These are phyloP conservation scores for Garcia nutans DNA, from an alignment of 345 rosid species.

Conservation along the genomic window DNA sequence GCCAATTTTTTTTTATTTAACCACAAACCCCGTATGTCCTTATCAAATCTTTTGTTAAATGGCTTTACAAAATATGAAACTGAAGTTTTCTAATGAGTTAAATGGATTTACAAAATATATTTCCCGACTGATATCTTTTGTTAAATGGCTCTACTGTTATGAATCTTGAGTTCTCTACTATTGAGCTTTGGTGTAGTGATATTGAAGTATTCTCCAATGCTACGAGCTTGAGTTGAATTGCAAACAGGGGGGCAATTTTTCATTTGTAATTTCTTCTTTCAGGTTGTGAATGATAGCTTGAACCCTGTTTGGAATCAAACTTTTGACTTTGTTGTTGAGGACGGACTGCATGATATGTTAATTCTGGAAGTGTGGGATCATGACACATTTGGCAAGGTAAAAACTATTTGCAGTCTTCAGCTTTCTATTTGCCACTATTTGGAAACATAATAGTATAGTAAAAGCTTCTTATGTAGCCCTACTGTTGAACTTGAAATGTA, in stretches of 20 bases:
- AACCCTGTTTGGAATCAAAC: conserved; percentile 99
- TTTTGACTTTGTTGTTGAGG: conserved; percentile 96
- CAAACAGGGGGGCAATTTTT: not conserved
- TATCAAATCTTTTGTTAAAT: no score
- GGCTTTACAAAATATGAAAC: no score
- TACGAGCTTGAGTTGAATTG: no score
- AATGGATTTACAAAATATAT: not conserved
- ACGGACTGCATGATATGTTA: conserved; percentile 96
- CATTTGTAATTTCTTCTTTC: conserved; percentile 21
- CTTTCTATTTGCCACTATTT: not conserved
- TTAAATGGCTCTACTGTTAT: no score
- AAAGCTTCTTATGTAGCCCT: no score
- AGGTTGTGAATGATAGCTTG: conserved; percentile 89
- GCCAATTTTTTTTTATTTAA: no score
- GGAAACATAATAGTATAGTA: no score
- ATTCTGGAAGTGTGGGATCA: conserved; percentile 91
- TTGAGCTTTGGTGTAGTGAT: no score
- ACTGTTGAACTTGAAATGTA: no score
- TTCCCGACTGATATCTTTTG: no score
- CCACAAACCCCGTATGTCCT: no score
- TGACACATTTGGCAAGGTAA: conserved; percentile 98
- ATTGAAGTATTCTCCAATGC: no score
- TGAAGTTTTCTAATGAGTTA: not conserved
- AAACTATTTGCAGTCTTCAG: not conserved
- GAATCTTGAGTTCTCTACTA: not conserved